Evolutionary conservation across 345 rosid species (phyloP), one percentile per base, ranked within the genome.

Genomic region (Heritiera fomes): DNA sequence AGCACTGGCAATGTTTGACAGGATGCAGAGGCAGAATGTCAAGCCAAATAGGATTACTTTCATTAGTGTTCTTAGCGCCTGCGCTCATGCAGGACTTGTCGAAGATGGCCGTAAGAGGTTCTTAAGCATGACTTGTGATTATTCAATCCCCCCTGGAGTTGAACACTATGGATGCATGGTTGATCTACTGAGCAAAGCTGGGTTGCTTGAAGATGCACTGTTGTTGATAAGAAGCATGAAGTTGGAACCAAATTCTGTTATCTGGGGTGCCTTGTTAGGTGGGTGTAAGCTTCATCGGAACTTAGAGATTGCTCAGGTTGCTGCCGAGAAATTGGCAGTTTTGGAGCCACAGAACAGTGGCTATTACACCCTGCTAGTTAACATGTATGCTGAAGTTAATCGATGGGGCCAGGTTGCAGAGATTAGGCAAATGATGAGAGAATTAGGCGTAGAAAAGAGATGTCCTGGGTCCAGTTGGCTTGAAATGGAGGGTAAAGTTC

Each of bases 161-260:
- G 91, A 90, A 77, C 94, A 90, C 69, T 91, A 87, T 40, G 96
- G 98, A 80, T 90, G 95, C 83, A 84, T 91, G 90, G 91, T 93
- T 82, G 91, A 86, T 86, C 83, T 93, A 34, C 80, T 93, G 53
- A 84, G 97, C 83, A 89, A 86, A 87, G 90, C 95, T 20, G 95
- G 98, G 56, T 79, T 90, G 82, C 87, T 93, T 41, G 85, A 83
- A 56, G 93, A 93, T 75, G 98, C 97, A 70, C 77, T 91, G 6
- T 80, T 84, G 46, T 45, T 89, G 84, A 90, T 89, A 76, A 71
- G 77, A 75, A 80, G 69, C 67, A 91, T 93, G 94, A 79, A 75
- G 5, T 47, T 80, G 41, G 78, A 88, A 82, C 89, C 93, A 53
- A 93, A 94, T 75, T 87, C 94, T 14, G 87, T 88, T 82, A 85